Conservation (phyloP, 2,329 filamentous ascomycete genomes). For the Myriosclerotinia curreyana region DNA sequence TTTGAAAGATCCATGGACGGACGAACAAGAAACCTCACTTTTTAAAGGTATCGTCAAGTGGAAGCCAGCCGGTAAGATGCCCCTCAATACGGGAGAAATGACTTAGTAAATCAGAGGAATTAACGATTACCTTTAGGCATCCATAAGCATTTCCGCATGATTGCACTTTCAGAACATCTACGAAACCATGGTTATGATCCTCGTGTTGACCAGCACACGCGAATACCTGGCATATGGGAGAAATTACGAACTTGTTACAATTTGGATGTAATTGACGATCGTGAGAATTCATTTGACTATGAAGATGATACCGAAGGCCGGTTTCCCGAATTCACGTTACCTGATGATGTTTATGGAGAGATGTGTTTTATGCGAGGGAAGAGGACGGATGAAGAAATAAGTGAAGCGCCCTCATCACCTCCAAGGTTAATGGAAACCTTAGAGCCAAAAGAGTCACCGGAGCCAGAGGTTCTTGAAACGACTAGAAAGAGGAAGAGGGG, state of each 20-base stretch:
- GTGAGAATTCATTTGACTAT: constrained; percentile 57
- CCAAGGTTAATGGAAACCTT: constrained; percentile 33
- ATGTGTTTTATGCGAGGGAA: constrained; percentile 35
- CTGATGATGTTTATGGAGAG: constrained; percentile 41
- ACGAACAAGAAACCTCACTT: constrained; percentile 88
- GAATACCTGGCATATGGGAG: constrained; percentile 86
- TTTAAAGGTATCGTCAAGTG: constrained; percentile 90
- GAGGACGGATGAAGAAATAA: constrained; percentile 24
- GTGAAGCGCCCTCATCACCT: constrained; percentile 41
- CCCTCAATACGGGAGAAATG: not conserved
- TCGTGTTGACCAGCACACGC: constrained; percentile 70
- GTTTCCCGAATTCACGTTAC: constrained; percentile 66
- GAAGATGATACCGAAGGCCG: constrained; percentile 54
- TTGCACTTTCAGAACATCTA: constrained; percentile 77
- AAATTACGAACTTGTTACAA: constrained; percentile 85
- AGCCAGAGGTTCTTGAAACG: constrained; percentile 15
- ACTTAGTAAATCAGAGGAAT: not conserved
- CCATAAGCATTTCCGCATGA: constrained; percentile 92
- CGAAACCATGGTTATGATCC: constrained; percentile 77
- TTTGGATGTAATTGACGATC: constrained; percentile 79
- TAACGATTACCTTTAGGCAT: constrained; percentile 55
- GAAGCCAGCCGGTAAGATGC: constrained; percentile 82
- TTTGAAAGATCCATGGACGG: constrained; percentile 79
- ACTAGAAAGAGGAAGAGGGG: constrained; percentile 38
- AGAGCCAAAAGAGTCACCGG: constrained; percentile 26